A percentile compares a stretch with the other conserved stretches of the same genome.
These are phyloP conservation scores for Fusarium austroafricanum DNA, from an alignment of 2,329 filamentous ascomycete species.

Conservation along the genomic window DNA sequence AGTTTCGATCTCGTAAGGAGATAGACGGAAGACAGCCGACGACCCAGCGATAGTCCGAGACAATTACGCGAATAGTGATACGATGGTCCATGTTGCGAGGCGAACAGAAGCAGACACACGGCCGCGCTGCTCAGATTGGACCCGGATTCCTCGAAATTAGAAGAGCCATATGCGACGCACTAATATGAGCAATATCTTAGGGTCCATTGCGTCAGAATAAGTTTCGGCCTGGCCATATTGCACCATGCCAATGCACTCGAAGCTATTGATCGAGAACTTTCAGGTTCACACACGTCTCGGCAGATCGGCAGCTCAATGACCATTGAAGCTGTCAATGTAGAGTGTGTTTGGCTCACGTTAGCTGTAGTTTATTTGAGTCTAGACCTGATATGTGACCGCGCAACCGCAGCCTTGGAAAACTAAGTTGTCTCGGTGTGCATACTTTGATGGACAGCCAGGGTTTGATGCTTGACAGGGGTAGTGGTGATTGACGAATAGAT, in stretches of 20 bases:
- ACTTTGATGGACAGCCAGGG: slow-evolving; percentile 4
- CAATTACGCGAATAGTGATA: background rate
- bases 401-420: slow-evolving; percentile 26
- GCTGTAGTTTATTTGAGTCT: slow-evolving; percentile 20
- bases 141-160: slow-evolving; percentile 10
- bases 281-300: slow-evolving; percentile 12
- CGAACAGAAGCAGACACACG: background rate
- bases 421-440: slow-evolving; percentile 13
- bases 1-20: slow-evolving; percentile 42
- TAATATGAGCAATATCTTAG: slow-evolving; percentile 41
- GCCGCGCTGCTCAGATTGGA: slow-evolving; percentile 10
- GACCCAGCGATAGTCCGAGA: slow-evolving; percentile 39
- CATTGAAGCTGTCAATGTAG: background rate
- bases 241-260: slow-evolving; percentile 21
- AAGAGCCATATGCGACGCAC: slow-evolving; percentile 16
- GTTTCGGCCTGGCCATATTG: slow-evolving; percentile 17
- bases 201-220: slow-evolving; percentile 40
- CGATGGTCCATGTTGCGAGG: slow-evolving; percentile 8
- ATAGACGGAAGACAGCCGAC: slow-evolving; percentile 25
- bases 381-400: slow-evolving; percentile 25
- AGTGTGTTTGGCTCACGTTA: background rate
- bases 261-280: slow-evolving; percentile 2
- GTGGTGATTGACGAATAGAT: slow-evolving; percentile 9
- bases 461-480: background rate
- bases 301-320: slow-evolving; percentile 31